These are phyloP conservation scores for Taiwanofungus camphoratus DNA, from an alignment of 1,284 basidiomycete genomes.

Conservation along the genomic window DNA sequence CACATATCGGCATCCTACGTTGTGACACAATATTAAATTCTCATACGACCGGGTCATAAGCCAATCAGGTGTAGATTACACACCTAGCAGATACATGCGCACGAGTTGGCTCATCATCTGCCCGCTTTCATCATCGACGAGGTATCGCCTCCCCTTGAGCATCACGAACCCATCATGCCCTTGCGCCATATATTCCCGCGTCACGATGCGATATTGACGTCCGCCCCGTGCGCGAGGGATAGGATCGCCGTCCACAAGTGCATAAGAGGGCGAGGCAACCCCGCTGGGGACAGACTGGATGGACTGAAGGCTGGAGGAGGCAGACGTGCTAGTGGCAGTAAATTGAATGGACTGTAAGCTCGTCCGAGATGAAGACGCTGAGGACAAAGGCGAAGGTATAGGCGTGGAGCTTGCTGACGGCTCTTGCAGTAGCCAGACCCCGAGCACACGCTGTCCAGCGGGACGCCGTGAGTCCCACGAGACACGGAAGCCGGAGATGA, in stretches of 20 bases:
- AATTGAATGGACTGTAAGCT: constrained; percentile 23
- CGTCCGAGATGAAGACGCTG: constrained; percentile 23
- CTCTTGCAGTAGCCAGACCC: constrained; percentile 62
- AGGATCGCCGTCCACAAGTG: constrained; percentile 40
- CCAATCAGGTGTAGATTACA: constrained; percentile 24
- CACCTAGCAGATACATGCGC: constrained; percentile 82
- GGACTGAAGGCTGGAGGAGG: constrained; percentile 1
- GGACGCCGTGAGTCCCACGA: constrained; percentile 80
- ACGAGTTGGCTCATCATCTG: constrained; percentile 79
- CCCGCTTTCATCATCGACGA: constrained; percentile 85
- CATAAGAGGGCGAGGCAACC: constrained; percentile 4
- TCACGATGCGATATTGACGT: constrained; percentile 70
- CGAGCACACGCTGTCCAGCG: constrained; percentile 67
- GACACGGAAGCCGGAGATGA: constrained; percentile 82
- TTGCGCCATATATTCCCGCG: constrained; percentile 70
- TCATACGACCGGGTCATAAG: not conserved
- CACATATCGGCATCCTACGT: constrained; percentile 69
- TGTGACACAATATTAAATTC: not conserved
- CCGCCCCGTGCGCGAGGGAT: constrained; percentile 52
- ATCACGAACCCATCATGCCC: constrained; percentile 80
- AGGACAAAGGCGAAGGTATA: constrained; percentile 30
- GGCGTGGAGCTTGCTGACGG: constrained; percentile 32
- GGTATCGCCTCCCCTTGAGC: constrained; percentile 60
- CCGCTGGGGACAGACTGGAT: constrained; percentile 7
- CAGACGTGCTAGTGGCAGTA: constrained; percentile 5